A percentile compares a stretch with the other conserved stretches of the same genome.
These are phyloP conservation scores for Lichtheimia hyalospora DNA, from an alignment of 371 early-diverging fungal species.

Conservation along the genomic window DNA sequence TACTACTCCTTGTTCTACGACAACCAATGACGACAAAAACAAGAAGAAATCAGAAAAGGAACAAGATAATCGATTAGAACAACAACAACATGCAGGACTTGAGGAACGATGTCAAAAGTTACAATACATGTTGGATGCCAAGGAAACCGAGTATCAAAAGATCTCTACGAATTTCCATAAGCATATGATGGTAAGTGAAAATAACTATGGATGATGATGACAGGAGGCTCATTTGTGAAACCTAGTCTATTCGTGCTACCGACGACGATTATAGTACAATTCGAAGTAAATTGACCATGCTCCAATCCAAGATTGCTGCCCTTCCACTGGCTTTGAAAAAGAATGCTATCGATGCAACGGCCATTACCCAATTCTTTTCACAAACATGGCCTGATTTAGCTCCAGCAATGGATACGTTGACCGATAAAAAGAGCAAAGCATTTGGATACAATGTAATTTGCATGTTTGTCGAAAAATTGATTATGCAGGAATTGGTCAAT, in stretches of 20 bases:
- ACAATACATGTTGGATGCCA: conserved; percentile 26
- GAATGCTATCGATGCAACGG: conserved; percentile 28
- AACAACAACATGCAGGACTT: conserved; percentile 3
- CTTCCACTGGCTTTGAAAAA: conserved; percentile 37
- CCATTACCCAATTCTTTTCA: conserved; percentile 24
- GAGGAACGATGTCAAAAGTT: conserved; percentile 22
- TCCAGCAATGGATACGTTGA: conserved; percentile 26
- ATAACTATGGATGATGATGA: too few relatives aligned
- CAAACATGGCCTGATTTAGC: conserved; percentile 27
- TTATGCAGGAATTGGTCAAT: conserved; percentile 29
- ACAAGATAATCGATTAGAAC: neutral
- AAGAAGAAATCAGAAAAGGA: neutral
- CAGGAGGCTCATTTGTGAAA: too few relatives aligned
- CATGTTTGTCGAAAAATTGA: conserved; percentile 40
- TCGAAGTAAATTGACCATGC: conserved; percentile 32
- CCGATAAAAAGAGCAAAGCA: neutral
- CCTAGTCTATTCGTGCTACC: conserved; percentile 33
- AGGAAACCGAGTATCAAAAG: conserved; percentile 34
- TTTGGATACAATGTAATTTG: conserved; percentile 28
- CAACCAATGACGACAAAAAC: neutral
- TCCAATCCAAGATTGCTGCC: conserved; percentile 38
- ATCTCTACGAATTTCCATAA: conserved; percentile 42
- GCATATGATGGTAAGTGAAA: conserved; percentile 21
- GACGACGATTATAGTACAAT: conserved; percentile 48
- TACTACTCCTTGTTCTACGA: neutral